Conservation (phyloP, 169 alveolate genomes). For the Theileria equi region DNA sequence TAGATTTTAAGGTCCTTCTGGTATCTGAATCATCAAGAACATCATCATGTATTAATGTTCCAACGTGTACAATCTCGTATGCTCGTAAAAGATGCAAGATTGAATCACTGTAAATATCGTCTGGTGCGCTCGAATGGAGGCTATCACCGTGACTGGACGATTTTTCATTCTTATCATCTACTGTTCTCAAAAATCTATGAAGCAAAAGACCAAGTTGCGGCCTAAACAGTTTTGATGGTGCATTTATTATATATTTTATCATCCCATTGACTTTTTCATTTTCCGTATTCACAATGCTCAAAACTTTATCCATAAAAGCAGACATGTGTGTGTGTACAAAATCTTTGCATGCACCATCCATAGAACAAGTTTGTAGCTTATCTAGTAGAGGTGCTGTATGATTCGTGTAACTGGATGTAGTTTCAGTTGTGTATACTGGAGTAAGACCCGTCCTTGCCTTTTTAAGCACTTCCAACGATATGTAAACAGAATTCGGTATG, state of each 20-base stretch:
- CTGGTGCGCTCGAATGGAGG: not conserved
- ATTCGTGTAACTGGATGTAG: too few species aligned
- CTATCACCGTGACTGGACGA: too few species aligned
- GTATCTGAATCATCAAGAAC: constrained; percentile 74
- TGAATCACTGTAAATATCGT: too few species aligned
- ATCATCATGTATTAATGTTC: constrained; percentile 81
- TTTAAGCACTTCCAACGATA: too few species aligned
- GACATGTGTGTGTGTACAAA: not conserved
- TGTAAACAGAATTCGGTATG: too few species aligned
- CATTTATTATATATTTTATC: not conserved
- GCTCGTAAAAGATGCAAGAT: too few species aligned
- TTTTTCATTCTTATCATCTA: not conserved
- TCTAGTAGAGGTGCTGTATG: too few species aligned
- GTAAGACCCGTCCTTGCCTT: too few species aligned
- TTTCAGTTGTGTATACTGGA: too few species aligned
- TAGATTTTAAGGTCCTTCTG: constrained; percentile 68
- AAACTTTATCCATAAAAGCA: constrained; percentile 7
- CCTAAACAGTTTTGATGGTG: constrained; percentile 53
- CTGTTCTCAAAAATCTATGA: constrained; percentile 3
- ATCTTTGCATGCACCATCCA: not conserved
- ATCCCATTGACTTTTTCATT: constrained; percentile 11
- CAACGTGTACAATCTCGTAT: constrained; percentile 79
- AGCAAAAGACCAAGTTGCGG: constrained; percentile 43
- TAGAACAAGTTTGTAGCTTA: too few species aligned
- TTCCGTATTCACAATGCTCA: constrained; percentile 31